phyloP scores from a whole-genome alignment of 306 rosid genomes.

The Sicyos baderoa region DNA sequence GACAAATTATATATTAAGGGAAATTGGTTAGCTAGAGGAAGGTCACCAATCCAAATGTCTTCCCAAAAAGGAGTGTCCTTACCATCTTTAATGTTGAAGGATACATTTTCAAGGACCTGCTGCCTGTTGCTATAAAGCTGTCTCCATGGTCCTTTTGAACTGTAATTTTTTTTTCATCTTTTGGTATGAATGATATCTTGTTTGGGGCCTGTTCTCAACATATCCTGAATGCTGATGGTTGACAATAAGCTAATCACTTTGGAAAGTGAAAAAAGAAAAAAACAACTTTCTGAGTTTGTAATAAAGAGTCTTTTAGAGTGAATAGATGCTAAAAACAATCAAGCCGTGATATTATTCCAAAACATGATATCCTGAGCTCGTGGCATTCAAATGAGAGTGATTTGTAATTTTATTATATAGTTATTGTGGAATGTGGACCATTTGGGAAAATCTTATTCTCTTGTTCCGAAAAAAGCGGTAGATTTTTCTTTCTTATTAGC shows the following conservation, averaged over 20 bases:
- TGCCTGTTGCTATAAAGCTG: too few species aligned
- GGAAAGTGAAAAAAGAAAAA: not conserved
- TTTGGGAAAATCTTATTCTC: not conserved
- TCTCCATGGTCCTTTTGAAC: too few species aligned
- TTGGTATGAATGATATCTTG: too few species aligned
- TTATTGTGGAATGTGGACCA: not conserved
- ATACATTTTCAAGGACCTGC: too few species aligned
- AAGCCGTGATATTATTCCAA: not conserved
- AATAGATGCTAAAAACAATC: conserved; percentile 1
- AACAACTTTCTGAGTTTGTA: too few species aligned
- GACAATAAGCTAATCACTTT: not conserved
- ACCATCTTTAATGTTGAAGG: too few species aligned
- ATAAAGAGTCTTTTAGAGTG: not conserved
- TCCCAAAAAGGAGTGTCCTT: too few species aligned
- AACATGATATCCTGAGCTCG: not conserved
- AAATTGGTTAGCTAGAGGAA: too few species aligned
- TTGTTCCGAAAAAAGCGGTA: not conserved
- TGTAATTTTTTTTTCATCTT: too few species aligned
- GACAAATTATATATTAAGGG: too few species aligned
- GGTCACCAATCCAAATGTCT: too few species aligned
- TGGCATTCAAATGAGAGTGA: not conserved
- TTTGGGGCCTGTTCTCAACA: too few species aligned
- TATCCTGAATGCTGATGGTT: not conserved
- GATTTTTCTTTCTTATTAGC: not conserved
- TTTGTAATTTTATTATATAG: not conserved